These are phyloP conservation scores for Aquilaria yunnanensis DNA, from an alignment of 345 rosid species.

Conservation along the genomic window DNA sequence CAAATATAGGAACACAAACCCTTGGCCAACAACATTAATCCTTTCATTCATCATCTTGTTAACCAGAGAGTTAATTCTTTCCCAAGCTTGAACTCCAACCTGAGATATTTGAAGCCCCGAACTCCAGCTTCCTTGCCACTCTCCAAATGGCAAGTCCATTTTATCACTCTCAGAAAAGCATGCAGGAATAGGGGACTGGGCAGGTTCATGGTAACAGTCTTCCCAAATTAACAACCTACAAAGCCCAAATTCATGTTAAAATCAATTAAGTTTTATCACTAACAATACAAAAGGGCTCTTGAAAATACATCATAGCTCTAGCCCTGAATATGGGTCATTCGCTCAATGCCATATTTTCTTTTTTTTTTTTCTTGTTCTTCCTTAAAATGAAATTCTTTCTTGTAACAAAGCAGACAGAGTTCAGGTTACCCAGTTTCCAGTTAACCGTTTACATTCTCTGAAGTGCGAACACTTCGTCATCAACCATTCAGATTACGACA, in stretches of 20 bases:
- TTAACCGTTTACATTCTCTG: not conserved
- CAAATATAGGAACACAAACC: constrained; percentile 38
- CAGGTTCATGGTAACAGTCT: constrained; percentile 54
- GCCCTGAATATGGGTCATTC: not conserved
- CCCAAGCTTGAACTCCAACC: constrained; percentile 31
- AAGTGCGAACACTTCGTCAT: not conserved
- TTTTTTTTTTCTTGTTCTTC: too few species aligned
- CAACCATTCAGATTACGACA: constrained; percentile 18
- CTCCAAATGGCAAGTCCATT: constrained; percentile 29
- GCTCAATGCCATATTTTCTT: too few species aligned
- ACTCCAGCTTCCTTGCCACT: constrained; percentile 32
- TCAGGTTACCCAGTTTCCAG: constrained; percentile 3
- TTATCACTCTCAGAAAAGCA: constrained; percentile 23
- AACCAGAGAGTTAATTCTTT: constrained; percentile 43
- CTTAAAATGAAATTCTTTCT: too few species aligned
- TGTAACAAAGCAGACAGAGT: not conserved
- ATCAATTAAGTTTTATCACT: not conserved
- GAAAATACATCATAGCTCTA: not conserved
- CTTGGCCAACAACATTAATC: constrained; percentile 74
- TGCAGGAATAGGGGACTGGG: constrained; percentile 22
- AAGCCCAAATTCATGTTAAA: not conserved
- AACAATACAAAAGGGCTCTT: not conserved
- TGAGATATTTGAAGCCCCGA: constrained; percentile 24
- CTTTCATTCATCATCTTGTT: constrained; percentile 82
- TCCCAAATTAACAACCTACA: constrained; percentile 93